Conservation (phyloP, 495 filamentous ascomycete species). For the Daldinia decipiens region DNA sequence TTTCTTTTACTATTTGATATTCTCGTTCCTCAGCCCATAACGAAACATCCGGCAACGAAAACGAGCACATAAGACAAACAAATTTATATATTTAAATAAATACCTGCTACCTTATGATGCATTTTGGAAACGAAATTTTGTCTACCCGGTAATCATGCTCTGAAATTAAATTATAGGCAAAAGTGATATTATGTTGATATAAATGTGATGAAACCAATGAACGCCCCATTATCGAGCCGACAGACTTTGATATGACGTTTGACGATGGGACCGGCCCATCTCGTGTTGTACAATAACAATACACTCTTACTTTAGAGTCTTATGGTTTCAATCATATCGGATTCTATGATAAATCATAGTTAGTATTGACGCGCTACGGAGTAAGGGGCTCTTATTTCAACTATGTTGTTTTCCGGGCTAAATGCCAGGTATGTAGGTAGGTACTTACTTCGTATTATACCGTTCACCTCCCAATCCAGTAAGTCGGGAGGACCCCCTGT, state of each 20-base stretch:
- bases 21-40: neutral
- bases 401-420: neutral
- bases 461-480: conserved; percentile 45
- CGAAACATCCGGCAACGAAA: too few species aligned
- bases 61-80: neutral
- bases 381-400: neutral
- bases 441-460: neutral
- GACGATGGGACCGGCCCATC: conserved; percentile 32
- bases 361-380: neutral
- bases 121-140: neutral
- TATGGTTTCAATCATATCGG: neutral
- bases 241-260: neutral
- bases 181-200: conserved; percentile 21
- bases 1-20: neutral
- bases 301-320: neutral
- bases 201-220: conserved; percentile 1
- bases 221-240: neutral
- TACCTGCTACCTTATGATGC: neutral
- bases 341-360: neutral
- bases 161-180: neutral
- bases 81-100: conserved; percentile 5
- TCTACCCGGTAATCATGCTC: neutral
- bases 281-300: neutral
- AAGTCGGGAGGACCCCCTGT: conserved; percentile 41
- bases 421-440: too few species aligned